Percentiles rank a stretch among this genome's conserved stretches.
These are phyloP conservation scores for Elongisporangium undulatum DNA, from an alignment of 352 stramenopile genomes.

Conservation along the genomic window DNA sequence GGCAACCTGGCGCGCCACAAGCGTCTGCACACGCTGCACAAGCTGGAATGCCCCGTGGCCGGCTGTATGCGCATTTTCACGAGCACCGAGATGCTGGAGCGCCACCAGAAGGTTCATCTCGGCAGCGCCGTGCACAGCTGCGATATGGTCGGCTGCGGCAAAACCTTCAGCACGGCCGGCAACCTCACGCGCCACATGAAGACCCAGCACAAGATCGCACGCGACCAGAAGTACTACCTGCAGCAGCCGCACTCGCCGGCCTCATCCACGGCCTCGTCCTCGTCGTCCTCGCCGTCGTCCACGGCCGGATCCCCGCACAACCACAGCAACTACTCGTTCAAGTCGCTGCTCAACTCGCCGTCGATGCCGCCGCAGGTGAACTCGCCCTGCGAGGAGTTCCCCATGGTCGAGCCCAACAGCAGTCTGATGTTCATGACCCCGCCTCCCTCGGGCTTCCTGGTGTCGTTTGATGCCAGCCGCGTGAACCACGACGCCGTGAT, in stretches of 20 bases:
- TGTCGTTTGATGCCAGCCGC: conserved; percentile 4
- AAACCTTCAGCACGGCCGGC: conserved; percentile 56
- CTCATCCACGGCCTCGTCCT: conserved; percentile 1
- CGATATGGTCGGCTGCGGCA: conserved; percentile 37
- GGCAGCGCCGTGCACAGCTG: conserved; percentile 49
- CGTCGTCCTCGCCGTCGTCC: conserved; percentile 2
- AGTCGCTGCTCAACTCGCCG: background rate
- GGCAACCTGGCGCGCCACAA: conserved; percentile 70
- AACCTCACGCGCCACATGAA: conserved; percentile 66
- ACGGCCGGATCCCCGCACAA: background rate
- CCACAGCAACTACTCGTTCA: background rate
- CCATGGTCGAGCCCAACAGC: conserved; percentile 30
- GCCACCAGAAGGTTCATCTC: conserved; percentile 46
- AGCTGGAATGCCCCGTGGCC: conserved; percentile 38
- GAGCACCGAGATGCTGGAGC: conserved; percentile 43
- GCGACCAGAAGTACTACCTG: background rate
- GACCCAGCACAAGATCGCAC: conserved; percentile 31
- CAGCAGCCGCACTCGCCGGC: background rate
- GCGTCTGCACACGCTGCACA: conserved; percentile 48
- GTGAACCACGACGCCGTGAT: conserved; percentile 11
- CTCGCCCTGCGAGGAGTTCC: conserved; percentile 27
- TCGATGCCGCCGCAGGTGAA: conserved; percentile 1
- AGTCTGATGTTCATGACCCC: conserved; percentile 26
- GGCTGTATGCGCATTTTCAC: conserved; percentile 44
- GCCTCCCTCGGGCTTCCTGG: conserved; percentile 16